Percentiles rank a stretch among this genome's conserved stretches.
phyloP scores from a whole-genome alignment of 306 rosid species.

The Corylus avellana region DNA sequence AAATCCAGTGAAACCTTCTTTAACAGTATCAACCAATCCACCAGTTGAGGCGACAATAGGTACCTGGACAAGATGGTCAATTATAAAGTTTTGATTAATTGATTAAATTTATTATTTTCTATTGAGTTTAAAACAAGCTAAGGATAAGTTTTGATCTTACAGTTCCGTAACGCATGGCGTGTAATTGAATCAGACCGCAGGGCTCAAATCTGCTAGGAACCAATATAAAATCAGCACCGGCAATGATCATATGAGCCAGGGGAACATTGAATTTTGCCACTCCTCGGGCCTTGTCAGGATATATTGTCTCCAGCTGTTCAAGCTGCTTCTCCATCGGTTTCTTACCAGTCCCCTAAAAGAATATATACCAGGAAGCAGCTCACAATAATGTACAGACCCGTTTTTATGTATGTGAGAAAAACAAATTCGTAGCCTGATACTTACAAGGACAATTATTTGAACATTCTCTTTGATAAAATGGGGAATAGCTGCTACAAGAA shows the following conservation, averaged over 20 bases:
- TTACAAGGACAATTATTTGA: constrained; percentile 83
- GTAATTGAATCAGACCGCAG: constrained; percentile 83
- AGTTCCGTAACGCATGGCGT: constrained; percentile 86
- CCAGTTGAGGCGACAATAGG: constrained; percentile 87
- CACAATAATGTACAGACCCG: constrained; percentile 17
- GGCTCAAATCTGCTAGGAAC: constrained; percentile 88
- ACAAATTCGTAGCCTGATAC: constrained; percentile 16
- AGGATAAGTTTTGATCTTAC: constrained; percentile 28
- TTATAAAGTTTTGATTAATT: background rate
- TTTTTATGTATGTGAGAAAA: background rate
- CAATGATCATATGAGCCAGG: constrained; percentile 76
- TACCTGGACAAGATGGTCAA: constrained; percentile 40
- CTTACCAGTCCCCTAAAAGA: constrained; percentile 76
- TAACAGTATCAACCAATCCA: constrained; percentile 81
- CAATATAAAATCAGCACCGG: constrained; percentile 72
- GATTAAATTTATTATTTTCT: no score
- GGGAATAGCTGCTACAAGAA: constrained; percentile 80
- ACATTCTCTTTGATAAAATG: constrained; percentile 54
- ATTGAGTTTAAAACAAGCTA: background rate
- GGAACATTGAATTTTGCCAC: constrained; percentile 79
- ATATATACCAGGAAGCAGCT: constrained; percentile 18
- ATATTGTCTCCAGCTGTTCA: constrained; percentile 50
- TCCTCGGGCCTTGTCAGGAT: constrained; percentile 75
- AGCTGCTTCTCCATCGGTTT: constrained; percentile 78
- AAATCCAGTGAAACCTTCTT: constrained; percentile 87